Base-by-base conservation (phyloP, 2,329 filamentous ascomycete genomes). In the Neonectria neomacrospora region DNA sequence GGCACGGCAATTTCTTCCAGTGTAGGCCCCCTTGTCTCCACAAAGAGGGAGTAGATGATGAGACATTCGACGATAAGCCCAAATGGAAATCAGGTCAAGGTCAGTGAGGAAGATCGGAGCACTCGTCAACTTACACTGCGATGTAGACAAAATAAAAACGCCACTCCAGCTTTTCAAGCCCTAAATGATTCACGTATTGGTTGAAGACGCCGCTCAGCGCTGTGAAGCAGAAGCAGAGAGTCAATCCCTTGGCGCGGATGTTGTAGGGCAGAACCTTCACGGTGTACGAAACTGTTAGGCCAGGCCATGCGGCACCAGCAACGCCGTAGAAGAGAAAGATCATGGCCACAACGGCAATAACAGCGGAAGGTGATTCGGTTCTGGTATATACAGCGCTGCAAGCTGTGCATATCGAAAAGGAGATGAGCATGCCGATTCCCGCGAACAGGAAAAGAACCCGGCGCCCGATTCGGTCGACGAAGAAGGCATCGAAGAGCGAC, bases 261-360 rank as follows among this genome's bases (percentile, higher is more conserved):
- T 63, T 73, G 2, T 69, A 73, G 0, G 71, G 71, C 6, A 73
- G 23, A 16, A 73, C 70, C 41, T 73, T 70, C 1, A 72, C 68
- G 0, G 68, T 72, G 5, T 72, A 72, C 0, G 70, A 71, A 0
- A 72, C 70, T 0, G 70, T 72, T n/a, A 72, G 11, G 3, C 70
- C 70, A 0, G 70, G 70, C 70, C 70, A 72, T 1, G 70, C 70
- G 5, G 70, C 68, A 6, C 70, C 70, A 0, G 70, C 70, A 2
- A 69, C 59, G 2, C 68, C 70, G 39, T 73, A 73, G 44, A 73
- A 73, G 1, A 73, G 59, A 34, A 73, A 73, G 14, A 73, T 73
- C 70, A 71, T 72, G 3, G 70, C 70, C 0, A 72, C 65, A 1
- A 72, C 70, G 1, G 68, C 70, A 1, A 71, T 72, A 1, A 68